Evolutionary conservation across 2,329 filamentous ascomycete species (phyloP).

Genomic region (Ophiosphaerella korrae): DNA sequence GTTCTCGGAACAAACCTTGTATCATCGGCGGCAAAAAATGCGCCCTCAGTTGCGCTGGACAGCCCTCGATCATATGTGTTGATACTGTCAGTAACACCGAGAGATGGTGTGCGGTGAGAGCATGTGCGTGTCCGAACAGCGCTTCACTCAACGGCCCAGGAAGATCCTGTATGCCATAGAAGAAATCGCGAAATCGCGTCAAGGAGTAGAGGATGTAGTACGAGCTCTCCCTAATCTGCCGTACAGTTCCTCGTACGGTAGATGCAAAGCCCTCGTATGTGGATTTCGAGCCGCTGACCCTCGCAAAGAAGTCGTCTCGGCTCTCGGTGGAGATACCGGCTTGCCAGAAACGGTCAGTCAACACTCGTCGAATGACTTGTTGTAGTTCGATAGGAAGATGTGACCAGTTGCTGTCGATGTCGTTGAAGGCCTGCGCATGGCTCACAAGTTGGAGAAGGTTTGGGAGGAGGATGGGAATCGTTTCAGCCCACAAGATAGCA

Average conservation of each 20-base stretch:
- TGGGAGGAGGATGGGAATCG: constrained; percentile 81
- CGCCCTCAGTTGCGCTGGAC: constrained; percentile 75
- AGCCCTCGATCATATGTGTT: constrained; percentile 87
- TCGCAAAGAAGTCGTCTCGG: constrained; percentile 94
- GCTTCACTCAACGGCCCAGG: constrained; percentile 82
- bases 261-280: constrained; percentile 94
- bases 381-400: constrained; percentile 77
- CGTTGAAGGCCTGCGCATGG: constrained; percentile 90
- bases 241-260: constrained; percentile 84
- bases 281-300: constrained; percentile 84
- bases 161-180: constrained; percentile 87
- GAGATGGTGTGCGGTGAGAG: constrained; percentile 88
- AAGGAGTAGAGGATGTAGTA: constrained; percentile 96
- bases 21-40: constrained; percentile 87
- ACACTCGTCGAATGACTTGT: constrained; percentile 75
- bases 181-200: constrained; percentile 82
- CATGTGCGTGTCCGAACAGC: constrained; percentile 79
- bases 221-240: constrained; percentile 88
- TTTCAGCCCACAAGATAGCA: constrained; percentile 81
- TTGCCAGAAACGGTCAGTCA: constrained; percentile 98
- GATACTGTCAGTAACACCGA: constrained; percentile 91
- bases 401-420: constrained; percentile 77
- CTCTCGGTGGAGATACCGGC: constrained; percentile 94
- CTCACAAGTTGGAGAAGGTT: constrained; percentile 84
- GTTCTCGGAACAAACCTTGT: constrained; percentile 78